Base-by-base conservation (phyloP, 2,329 filamentous ascomycete species). In the Tympanopsis confertula region DNA sequence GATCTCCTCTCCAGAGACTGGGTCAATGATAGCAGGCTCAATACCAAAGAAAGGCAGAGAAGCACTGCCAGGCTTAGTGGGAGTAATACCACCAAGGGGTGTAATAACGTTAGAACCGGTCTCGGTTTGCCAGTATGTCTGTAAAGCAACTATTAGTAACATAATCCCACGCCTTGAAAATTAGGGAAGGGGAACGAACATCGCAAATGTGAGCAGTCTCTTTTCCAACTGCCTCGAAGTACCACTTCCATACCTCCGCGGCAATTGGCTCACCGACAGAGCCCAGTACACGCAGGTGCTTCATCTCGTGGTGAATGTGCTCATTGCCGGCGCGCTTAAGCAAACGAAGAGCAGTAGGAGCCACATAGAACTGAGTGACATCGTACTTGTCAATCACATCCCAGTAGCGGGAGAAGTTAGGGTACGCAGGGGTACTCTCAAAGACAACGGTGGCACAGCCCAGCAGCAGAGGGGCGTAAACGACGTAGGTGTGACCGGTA, bases 91-190 rank as follows among this genome's bases (percentile, higher is more conserved):
- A 36, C 83, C 88, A 41, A 98, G 70, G 15, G 91, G 91, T 4
- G 87, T 86, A 57, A 98, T 96, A 52, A 94, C 87, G 62, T 98
- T 80, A 45, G 86, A 96, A 40, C 91, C 91, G 2, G 91, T 98
- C 69, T 98, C 91, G 38, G 91, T 98, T 75, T 98, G 91, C 91
- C 91, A 98, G 74, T 98, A 98, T 38, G 91, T 98, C 86, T 94
- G 55, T 28, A 10, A n/a, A n/a, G n/a, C 24, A 28, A 28, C 10
- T n/a, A 28, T 28, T 28, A 28, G 24, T 28, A 10, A n/a, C 24
- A 28, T 10, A n/a, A n/a, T n/a, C n/a, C n/a, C n/a, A n/a, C n/a
- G n/a, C n/a, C n/a, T n/a, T n/a, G n/a, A n/a, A n/a, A 28, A n/a
- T 28, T 28, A 28, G 14, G 30, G 33, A 15, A 15, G 14, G 5